phyloP scores from a whole-genome alignment of 192 early-diverging fungal species.

The Allomyces macrogynus region DNA sequence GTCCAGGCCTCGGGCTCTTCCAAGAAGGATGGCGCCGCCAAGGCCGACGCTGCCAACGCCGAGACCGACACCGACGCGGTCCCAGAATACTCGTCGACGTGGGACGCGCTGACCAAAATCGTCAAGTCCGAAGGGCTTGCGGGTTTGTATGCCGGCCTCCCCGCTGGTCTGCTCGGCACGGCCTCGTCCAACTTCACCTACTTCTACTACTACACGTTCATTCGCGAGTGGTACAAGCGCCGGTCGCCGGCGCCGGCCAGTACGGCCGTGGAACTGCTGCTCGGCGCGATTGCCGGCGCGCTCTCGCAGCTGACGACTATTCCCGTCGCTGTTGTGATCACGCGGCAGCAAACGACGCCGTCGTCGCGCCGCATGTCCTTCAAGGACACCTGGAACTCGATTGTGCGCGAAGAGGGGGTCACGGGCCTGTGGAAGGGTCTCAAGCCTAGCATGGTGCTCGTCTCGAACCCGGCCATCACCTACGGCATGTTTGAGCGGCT shows the following conservation, averaged over 20 bases:
- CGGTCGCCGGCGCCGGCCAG: slow-evolving; percentile 32
- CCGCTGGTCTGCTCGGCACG: slow-evolving; percentile 57
- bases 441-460: slow-evolving; percentile 74
- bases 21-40: no score
- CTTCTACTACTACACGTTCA: slow-evolving; percentile 61
- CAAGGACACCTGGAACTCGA: slow-evolving; percentile 37
- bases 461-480: slow-evolving; percentile 90
- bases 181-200: slow-evolving; percentile 62
- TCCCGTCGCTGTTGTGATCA: slow-evolving; percentile 85
- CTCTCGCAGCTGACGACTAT: slow-evolving; percentile 71
- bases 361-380: slow-evolving; percentile 40
- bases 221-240: slow-evolving; percentile 40
- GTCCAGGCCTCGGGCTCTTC: slow-evolving; percentile 42
- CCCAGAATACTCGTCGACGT: slow-evolving; percentile 37
- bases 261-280: slow-evolving; percentile 64
- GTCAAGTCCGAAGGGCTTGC: slow-evolving; percentile 55
- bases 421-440: slow-evolving; percentile 78
- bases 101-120: slow-evolving; percentile 70
- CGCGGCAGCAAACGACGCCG: slow-evolving; percentile 73
- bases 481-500: slow-evolving; percentile 83
- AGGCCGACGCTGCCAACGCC: no score
- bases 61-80: slow-evolving; percentile 5
- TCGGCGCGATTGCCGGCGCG: slow-evolving; percentile 80
- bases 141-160: slow-evolving; percentile 77
- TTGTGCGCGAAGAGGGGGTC: slow-evolving; percentile 59